phyloP scores from a whole-genome alignment of 495 filamentous ascomycete species.

The Xylaria cubensis region DNA sequence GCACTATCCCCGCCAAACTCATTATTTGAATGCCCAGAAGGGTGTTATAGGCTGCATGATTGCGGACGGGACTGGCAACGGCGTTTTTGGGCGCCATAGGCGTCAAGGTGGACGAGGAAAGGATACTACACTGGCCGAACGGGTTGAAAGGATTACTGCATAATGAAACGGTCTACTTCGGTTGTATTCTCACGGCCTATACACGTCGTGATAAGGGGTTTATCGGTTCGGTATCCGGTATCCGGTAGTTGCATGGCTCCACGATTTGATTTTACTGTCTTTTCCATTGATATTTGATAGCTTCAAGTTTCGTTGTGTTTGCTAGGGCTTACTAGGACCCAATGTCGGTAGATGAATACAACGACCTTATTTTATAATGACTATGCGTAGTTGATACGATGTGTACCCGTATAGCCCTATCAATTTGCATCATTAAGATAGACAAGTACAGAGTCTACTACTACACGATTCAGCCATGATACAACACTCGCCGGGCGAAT shows the following conservation, averaged over 20 bases:
- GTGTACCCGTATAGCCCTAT: background rate
- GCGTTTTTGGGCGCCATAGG: constrained; percentile 5
- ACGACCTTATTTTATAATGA: background rate
- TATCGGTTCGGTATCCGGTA: constrained; percentile 2
- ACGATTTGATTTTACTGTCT: constrained; percentile 10
- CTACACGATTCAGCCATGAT: background rate
- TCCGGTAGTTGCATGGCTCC: background rate
- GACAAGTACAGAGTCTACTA: background rate
- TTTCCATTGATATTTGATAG: constrained; percentile 15
- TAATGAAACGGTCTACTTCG: background rate
- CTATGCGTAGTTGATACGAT: background rate
- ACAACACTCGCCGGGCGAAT: background rate
- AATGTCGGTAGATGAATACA: constrained; percentile 4
- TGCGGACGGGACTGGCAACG: background rate
- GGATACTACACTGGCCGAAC: background rate
- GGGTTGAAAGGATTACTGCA: background rate
- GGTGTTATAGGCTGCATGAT: background rate
- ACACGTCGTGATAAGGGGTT: background rate
- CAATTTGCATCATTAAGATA: background rate
- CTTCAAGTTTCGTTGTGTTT: background rate
- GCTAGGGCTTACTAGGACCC: background rate
- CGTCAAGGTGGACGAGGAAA: background rate
- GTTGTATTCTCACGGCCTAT: background rate
- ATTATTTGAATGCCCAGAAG: background rate
- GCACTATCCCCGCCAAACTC: background rate